Conservation (phyloP, 1,284 basidiomycete genomes). For the Rhodotorula sp. region DNA sequence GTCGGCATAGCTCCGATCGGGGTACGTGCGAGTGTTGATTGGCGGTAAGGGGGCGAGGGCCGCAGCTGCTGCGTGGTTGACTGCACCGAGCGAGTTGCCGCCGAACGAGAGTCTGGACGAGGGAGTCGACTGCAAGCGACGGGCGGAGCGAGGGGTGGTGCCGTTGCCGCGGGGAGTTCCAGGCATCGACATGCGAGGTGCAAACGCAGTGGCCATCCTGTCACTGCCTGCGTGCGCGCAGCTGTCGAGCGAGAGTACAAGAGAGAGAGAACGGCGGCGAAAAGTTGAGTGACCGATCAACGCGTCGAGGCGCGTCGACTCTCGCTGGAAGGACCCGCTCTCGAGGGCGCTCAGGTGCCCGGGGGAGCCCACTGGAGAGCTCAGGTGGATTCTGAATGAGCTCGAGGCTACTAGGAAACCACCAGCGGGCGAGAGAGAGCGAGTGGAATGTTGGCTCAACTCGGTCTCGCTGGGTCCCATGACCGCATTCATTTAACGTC, state of each 20-base stretch:
- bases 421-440: too few species aligned
- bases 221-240: background rate
- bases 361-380: too few species aligned
- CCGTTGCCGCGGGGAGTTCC: conserved; percentile 61
- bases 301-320: conserved; percentile 2
- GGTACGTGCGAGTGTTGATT: conserved; percentile 25
- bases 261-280: background rate
- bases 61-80: background rate
- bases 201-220: conserved; percentile 45
- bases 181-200: conserved; percentile 66
- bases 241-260: background rate
- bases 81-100: background rate
- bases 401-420: too few species aligned
- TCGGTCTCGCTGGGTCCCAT: too few species aligned
- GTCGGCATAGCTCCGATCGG: conserved; percentile 25
- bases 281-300: conserved; percentile 19
- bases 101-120: conserved; percentile 7
- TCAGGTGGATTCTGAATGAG: too few species aligned
- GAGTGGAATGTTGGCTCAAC: too few species aligned
- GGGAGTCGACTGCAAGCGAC: conserved; percentile 14
- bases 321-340: too few species aligned
- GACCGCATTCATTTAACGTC: background rate
- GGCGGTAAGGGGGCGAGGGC: conserved; percentile 14
- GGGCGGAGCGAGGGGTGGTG: conserved; percentile 53
- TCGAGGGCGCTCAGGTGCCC: too few species aligned